These are phyloP conservation scores for Psilocybe tampanensis DNA, from an alignment of 768 basidiomycete species.

Conservation along the genomic window DNA sequence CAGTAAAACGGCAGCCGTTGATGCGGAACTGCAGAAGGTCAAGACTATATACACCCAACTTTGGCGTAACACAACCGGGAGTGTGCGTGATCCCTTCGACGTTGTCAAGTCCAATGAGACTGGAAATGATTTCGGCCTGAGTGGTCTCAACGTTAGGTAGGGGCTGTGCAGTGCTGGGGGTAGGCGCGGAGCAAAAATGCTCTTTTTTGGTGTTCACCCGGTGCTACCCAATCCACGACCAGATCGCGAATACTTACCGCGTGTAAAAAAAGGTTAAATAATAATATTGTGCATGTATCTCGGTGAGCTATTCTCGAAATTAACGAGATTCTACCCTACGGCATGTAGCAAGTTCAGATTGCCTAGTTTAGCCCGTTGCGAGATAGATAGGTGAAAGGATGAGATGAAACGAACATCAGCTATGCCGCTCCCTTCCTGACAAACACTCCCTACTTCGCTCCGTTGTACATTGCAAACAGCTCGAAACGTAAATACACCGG, in stretches of 20 bases:
- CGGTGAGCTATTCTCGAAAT: background rate
- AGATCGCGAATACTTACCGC: background rate
- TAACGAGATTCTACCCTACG: background rate
- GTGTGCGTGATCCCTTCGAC: slow-evolving; percentile 79
- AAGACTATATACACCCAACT: slow-evolving; percentile 75
- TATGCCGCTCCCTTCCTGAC: slow-evolving; percentile 7
- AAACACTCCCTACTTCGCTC: slow-evolving; percentile 6
- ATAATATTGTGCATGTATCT: background rate
- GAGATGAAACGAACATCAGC: background rate
- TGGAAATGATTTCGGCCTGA: slow-evolving; percentile 42
- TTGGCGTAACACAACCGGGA: slow-evolving; percentile 81
- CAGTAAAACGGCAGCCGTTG: slow-evolving; percentile 71
- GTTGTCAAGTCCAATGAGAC: slow-evolving; percentile 34
- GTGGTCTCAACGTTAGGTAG: slow-evolving; percentile 43
- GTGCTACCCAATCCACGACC: background rate
- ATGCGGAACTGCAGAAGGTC: slow-evolving; percentile 76
- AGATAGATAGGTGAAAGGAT: background rate
- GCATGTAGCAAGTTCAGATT: background rate
- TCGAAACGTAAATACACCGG: slow-evolving; percentile 19
- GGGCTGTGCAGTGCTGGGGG: background rate
- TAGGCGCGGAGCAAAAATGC: background rate
- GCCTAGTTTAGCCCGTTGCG: slow-evolving; percentile 1
- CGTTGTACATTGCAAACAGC: slow-evolving; percentile 13
- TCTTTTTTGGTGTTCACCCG: slow-evolving; percentile 1
- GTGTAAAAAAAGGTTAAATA: background rate